phyloP scores from a whole-genome alignment of 176 grass and related monocot genomes.

The Oryza longistaminata region DNA sequence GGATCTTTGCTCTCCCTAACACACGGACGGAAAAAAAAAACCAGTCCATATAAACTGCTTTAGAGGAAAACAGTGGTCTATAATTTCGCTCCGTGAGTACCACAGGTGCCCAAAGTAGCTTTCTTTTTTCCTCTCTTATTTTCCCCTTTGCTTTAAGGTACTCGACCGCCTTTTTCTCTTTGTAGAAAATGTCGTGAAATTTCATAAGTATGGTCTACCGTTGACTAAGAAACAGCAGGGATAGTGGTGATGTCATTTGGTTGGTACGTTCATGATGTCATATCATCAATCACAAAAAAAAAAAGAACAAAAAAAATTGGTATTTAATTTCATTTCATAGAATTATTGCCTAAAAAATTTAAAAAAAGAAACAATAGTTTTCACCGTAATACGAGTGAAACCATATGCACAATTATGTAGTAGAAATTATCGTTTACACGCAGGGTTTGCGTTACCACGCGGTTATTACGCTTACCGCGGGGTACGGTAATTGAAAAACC shows the following conservation, averaged over 20 bases:
- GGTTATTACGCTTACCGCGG: no score
- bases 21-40: not conserved
- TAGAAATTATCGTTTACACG: no score
- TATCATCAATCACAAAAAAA: not conserved
- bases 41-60: not conserved
- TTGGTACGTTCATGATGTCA: not conserved
- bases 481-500: no score
- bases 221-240: not conserved
- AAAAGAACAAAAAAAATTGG: no score
- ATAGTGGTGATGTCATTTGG: not conserved
- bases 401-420: no score
- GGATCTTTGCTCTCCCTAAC: no score
- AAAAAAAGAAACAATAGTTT: no score
- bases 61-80: not conserved
- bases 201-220: not conserved
- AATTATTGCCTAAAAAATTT: no score
- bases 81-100: not conserved
- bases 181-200: not conserved
- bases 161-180: not conserved
- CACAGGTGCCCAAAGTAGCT: not conserved
- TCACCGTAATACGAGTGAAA: no score
- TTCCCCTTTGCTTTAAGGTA: not conserved
- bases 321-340: no score
- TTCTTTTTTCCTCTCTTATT: not conserved
- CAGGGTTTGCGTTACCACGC: no score